Evolutionary conservation across 331 rosid species (phyloP), one percentile per base, ranked within the genome.

Genomic region (Pyracantha coccinea): DNA sequence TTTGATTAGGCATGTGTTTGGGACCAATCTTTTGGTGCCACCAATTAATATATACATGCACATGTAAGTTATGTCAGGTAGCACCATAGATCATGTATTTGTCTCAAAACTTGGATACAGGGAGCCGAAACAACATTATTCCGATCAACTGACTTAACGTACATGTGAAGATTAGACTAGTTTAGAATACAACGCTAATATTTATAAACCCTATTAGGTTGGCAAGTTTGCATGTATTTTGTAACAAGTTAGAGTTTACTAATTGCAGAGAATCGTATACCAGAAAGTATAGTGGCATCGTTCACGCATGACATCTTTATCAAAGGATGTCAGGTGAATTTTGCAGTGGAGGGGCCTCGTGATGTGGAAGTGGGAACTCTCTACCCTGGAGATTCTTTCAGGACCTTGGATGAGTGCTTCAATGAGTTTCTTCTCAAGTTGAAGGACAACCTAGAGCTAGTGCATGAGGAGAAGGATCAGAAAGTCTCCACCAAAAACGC

Each of bases 231-330:
- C 55, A 6, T 16, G 55, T 16, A 50, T 0, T 6, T 50, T 50
- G 55, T 50, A 50, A 50, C 21, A 3, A 17, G 55, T 50, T 50
- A 50, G 20, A 2, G 4, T 1, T 25, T 32, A 11, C 41, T 19
- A 4, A 3, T 68, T 73, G 80, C 87, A 92, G 97, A 83, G 75
- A 90, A 88, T 44, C 23, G 83, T 24, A 84, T 82, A 23, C 97
- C 97, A 0, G 75, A 74, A 31, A 92, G 96, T 31, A 5, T 88
- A 7, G 97, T 92, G 59, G 97, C 97, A 27, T 78, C 96, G 1
- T 76, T 92, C 78, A 92, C 97, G 1, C 96, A 88, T 72, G 97
- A 92, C 73, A 92, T 92, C 60, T 88, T 92, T 78, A 90, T 92
- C 83, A 90, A 83, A 21, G 97, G 97, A 23, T 92, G 97, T 75